Conservation (phyloP, 164 flowering plant genomes). For the Macadamia integrifolia region DNA sequence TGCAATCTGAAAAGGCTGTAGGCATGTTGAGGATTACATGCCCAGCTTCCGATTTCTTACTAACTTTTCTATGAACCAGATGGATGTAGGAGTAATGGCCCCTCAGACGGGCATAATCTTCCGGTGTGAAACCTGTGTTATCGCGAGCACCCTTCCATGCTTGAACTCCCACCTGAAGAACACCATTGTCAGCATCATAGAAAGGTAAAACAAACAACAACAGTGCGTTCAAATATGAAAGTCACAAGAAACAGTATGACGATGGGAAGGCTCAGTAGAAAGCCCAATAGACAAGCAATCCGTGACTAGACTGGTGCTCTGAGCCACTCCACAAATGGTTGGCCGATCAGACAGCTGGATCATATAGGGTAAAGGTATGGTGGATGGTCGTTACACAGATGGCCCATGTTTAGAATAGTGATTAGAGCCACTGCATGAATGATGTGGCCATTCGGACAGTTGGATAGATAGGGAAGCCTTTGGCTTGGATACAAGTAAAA, state of each 20-base stretch:
- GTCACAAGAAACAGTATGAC: neutral
- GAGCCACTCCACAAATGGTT: too few relatives aligned
- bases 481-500: too few relatives aligned
- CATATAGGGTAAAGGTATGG: too few relatives aligned
- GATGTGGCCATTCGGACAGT: too few relatives aligned
- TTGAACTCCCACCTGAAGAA: conserved; percentile 60
- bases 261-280: neutral
- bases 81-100: conserved; percentile 60
- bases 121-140: conserved; percentile 61
- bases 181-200: conserved; percentile 7
- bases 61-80: conserved; percentile 56
- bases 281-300: neutral
- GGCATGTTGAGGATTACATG: conserved; percentile 64
- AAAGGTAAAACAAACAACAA: neutral
- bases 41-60: conserved; percentile 26
- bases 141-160: conserved; percentile 70
- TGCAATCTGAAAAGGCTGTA: conserved; percentile 13
- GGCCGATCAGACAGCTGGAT: too few relatives aligned
- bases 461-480: too few relatives aligned
- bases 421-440: too few relatives aligned
- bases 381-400: too few relatives aligned
- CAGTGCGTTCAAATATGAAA: neutral
- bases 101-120: conserved; percentile 59
- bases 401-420: too few relatives aligned
- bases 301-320: too few relatives aligned